phyloP scores from a whole-genome alignment of 2,329 filamentous ascomycete species.

The Botrytis aclada region DNA sequence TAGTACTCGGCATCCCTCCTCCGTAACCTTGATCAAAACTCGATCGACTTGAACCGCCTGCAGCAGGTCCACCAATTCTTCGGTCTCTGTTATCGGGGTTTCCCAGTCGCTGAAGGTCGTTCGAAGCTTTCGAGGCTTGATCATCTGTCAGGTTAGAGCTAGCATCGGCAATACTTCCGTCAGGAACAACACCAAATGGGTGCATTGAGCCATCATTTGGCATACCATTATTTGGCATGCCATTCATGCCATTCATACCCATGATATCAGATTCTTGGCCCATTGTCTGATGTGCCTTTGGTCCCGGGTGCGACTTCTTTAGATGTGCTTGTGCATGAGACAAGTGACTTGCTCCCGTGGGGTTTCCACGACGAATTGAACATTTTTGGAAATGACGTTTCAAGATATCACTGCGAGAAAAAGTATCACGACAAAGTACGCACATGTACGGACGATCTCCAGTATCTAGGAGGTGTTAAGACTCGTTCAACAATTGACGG shows the following conservation, averaged over 20 bases:
- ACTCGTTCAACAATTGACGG: conserved; percentile 7
- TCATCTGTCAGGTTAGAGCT: conserved; percentile 52
- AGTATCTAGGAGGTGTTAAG: conserved; percentile 63
- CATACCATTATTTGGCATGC: conserved; percentile 51
- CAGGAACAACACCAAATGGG: conserved; percentile 54
- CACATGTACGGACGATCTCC: conserved; percentile 98
- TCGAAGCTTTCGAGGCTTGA: conserved; percentile 52
- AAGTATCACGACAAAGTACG: conserved; percentile 95
- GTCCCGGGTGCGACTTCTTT: conserved; percentile 65
- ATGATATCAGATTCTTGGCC: conserved; percentile 55
- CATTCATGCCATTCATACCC: conserved; percentile 43
- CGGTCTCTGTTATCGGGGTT: conserved; percentile 56
- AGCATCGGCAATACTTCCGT: conserved; percentile 36
- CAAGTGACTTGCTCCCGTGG: conserved; percentile 89
- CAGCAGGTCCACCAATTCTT: conserved; percentile 53
- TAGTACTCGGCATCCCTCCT: conserved; percentile 56
- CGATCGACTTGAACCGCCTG: conserved; percentile 46
- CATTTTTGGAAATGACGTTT: conserved; percentile 99
- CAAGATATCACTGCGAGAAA: conserved; percentile 94
- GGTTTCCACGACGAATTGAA: conserved; percentile 92
- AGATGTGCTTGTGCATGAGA: conserved; percentile 88
- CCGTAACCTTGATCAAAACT: conserved; percentile 55
- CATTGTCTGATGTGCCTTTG: conserved; percentile 51
- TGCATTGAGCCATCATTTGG: conserved; percentile 54
- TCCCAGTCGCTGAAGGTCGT: conserved; percentile 57